Evolutionary conservation across 352 stramenopile genomes (phyloP).

Genomic region (Phytophthora sp.): DNA sequence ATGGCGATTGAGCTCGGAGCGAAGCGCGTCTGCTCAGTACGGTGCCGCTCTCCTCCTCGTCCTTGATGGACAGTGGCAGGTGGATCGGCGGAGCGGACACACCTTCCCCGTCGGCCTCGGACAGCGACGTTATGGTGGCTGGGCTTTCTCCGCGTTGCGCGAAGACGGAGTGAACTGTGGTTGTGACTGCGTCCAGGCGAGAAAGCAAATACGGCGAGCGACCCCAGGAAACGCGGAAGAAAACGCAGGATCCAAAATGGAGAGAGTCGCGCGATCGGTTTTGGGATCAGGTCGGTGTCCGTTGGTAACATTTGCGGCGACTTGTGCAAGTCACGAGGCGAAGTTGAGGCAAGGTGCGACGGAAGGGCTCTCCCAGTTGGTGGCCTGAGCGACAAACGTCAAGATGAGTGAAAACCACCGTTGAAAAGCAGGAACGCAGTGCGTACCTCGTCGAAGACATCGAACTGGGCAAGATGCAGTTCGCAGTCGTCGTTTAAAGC

Average conservation of each 20-base stretch:
- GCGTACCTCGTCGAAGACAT: slow-evolving; percentile 29
- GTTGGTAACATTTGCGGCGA: neutral
- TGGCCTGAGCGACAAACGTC: neutral
- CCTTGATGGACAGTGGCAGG: slow-evolving; percentile 14
- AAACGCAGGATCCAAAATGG: slow-evolving; percentile 3
- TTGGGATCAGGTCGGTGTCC: slow-evolving; percentile 2
- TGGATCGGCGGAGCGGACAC: neutral
- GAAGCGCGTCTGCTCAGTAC: slow-evolving; percentile 8
- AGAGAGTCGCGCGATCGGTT: slow-evolving; percentile 16
- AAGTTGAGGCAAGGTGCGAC: slow-evolving; percentile 10
- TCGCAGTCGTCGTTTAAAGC: slow-evolving; percentile 6
- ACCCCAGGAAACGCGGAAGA: neutral
- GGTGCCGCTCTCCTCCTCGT: slow-evolving; percentile 6
- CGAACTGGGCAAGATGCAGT: slow-evolving; percentile 8
- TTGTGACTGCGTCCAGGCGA: neutral
- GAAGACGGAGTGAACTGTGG: slow-evolving; percentile 2
- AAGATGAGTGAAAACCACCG: neutral
- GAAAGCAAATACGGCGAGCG: slow-evolving; percentile 12
- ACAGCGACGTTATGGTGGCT: slow-evolving; percentile 18
- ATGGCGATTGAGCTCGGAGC: slow-evolving; percentile 5
- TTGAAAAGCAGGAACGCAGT: neutral
- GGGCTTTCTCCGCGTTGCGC: slow-evolving; percentile 11
- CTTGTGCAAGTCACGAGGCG: neutral
- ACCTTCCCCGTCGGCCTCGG: slow-evolving; percentile 23
- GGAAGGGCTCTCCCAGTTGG: slow-evolving; percentile 11